Evolutionary conservation across 768 basidiomycete species (phyloP), one percentile per base, ranked within the genome.

Genomic region (Mycena filopes): DNA sequence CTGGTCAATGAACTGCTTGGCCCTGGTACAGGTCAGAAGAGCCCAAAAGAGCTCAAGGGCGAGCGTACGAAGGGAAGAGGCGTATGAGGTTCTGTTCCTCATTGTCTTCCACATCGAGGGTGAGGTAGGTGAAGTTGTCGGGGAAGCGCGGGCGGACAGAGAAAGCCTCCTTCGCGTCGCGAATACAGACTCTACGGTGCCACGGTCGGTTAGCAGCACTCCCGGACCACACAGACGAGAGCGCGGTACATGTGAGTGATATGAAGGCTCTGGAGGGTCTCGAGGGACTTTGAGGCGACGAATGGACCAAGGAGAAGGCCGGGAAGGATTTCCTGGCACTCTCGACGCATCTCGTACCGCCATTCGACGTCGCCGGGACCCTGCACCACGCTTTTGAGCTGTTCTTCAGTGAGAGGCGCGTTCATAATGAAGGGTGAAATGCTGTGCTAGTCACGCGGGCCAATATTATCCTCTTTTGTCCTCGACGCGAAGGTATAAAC

Each of bases 61-160:
- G 60, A 67, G 57, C 63, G 56, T 53, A 95, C 95, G 76, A 74
- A n/a, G 95, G 96, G 77, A 97, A 97, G 45, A 96, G 79, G 28
- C 93, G 85, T 70, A 98, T 97, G 42, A 98, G 84, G 74, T 98
- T 98, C 79, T 98, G 96, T 73, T 97, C 95, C 76, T 96, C 95
- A 69, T 88, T 94, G 76, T 98, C 95, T 74, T 95, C 86, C 28
- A 98, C 93, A 74, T 96, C 91, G 36, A 97, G 81, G 1, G 89
- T 88, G 73, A 95, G 76, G 76, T 98, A 98, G 41, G 74, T 71
- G 78, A 96, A 94, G 23, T 86, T 80, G 0, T 91, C 91, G 3
- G 90, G 90, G 72, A 95, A 98, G 25, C 95, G 88, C 3, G 95
- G 93, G 58, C 86, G 83, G 55, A 98, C 93, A 18, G 95, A 93